These are phyloP conservation scores for Eimeria sp. DNA, from an alignment of 169 alveolate species.

Conservation along the genomic window DNA sequence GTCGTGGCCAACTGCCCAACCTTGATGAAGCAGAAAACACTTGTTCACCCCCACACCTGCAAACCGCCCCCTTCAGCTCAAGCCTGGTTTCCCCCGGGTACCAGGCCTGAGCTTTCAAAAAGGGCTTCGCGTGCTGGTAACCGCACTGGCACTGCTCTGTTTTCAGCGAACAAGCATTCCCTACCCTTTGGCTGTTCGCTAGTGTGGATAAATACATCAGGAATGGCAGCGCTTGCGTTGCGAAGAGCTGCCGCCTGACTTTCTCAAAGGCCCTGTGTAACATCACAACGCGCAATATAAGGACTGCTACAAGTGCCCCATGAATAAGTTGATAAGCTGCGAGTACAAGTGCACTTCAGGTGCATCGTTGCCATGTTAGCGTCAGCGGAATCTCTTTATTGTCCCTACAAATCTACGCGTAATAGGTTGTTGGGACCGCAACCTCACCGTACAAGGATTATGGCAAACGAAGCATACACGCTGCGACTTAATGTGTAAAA, in stretches of 20 bases:
- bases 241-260: conserved; percentile 1
- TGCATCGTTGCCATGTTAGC: not conserved
- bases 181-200: not conserved
- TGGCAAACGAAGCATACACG: conserved; percentile 1
- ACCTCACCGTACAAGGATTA: conserved; percentile 4
- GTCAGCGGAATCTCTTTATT: too few relatives aligned
- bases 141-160: not conserved
- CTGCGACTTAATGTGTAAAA: not conserved
- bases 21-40: too few relatives aligned
- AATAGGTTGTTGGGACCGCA: not conserved
- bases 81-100: too few relatives aligned
- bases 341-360: not conserved
- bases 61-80: too few relatives aligned
- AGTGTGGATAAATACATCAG: conserved; percentile 9
- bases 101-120: too few relatives aligned
- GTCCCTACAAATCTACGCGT: not conserved
- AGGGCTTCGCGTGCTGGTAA: not conserved
- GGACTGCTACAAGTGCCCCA: not conserved
- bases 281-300: not conserved
- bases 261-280: conserved; percentile 9
- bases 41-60: too few relatives aligned
- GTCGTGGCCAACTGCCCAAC: too few relatives aligned
- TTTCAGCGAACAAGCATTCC: not conserved
- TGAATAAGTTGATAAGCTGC: not conserved
- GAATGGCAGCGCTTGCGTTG: conserved; percentile 3